Percentiles rank a stretch among this genome's conserved stretches.
phyloP scores from a whole-genome alignment of 305 asterid species.

The Rubia tinctorum region DNA sequence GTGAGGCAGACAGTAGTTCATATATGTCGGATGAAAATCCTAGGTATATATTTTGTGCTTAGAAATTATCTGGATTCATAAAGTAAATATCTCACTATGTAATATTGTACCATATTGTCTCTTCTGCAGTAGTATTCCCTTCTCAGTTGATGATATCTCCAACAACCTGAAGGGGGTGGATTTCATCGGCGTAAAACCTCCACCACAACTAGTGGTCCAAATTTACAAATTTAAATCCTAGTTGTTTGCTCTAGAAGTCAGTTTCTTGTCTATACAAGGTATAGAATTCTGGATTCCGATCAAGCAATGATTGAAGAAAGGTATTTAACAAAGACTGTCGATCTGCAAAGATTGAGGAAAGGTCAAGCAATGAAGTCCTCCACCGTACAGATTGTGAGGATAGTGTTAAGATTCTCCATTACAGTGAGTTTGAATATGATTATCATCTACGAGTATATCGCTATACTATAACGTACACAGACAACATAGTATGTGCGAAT shows the following conservation, averaged over 20 bases:
- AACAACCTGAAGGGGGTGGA: conserved; percentile 44
- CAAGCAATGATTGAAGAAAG: too few relatives aligned
- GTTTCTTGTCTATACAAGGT: conserved; percentile 78
- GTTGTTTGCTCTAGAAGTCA: conserved; percentile 63
- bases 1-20: conserved; percentile 36
- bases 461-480: neutral
- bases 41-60: conserved; percentile 35
- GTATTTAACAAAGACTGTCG: conserved; percentile 47
- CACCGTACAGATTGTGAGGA: neutral
- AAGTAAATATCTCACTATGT: neutral
- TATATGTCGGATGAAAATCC: conserved; percentile 63
- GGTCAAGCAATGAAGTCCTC: neutral
- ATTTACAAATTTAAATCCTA: conserved; percentile 69
- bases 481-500: neutral
- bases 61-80: neutral
- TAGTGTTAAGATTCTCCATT: neutral
- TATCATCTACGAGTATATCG: too few relatives aligned
- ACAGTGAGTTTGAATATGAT: neutral
- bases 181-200: conserved; percentile 63
- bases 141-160: conserved; percentile 60
- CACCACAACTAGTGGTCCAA: conserved; percentile 67
- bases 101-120: neutral
- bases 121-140: conserved; percentile 56
- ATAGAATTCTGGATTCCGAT: neutral
- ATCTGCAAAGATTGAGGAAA: conserved; percentile 24